Base-by-base conservation (phyloP, 2,329 filamentous ascomycete species). In the Calonectria honghensis region DNA sequence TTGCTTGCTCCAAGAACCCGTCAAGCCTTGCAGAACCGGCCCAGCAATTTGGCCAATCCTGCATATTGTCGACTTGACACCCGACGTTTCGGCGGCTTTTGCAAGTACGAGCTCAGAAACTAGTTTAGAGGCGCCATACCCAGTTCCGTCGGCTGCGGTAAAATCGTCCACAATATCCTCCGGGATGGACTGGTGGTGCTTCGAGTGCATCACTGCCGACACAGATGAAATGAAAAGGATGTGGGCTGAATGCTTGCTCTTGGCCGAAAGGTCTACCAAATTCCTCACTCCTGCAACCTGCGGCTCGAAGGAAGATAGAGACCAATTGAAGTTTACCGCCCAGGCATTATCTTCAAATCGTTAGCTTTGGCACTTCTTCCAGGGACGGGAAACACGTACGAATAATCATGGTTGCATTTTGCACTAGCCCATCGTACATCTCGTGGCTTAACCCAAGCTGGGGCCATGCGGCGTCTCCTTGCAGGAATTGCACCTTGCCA, bases 261-360 rank as follows among this genome's bases (percentile, higher is more conserved):
- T 41, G 24, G 45, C 24, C 3, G 54, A 35, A 9, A 77, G 75
- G 7, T 74, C 51, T 10, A 76, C 67, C 16, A 80, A 66, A 24
- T 73, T 71, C 11, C 66, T 65, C 1, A 79, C 73, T 5, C 72
- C 78, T 16, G 39, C 59, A 0, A 78, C 65, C 24, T 78, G 73
- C 11, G 76, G 74, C 31, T 78, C 77, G 32, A 80, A 79, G 14
- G 77, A 74, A 10, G 64, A 20, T 0, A 78, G 50, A 10, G 59
- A 24, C 31, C 79, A 69, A 31, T 76, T 76, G 69, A 79, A 80
- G 65, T 79, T 76, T 29, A 78, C 76, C 5, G 76, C 71, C 78
- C 76, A 79, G 6, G 76, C 73, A 35, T 74, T 78, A 48, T 80
- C 75, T 52, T 75, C 67, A 18, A 73, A 54, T 7, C 13, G 18